Evolutionary conservation across 768 basidiomycete genomes (phyloP).

Genomic region (Mycena filopes): DNA sequence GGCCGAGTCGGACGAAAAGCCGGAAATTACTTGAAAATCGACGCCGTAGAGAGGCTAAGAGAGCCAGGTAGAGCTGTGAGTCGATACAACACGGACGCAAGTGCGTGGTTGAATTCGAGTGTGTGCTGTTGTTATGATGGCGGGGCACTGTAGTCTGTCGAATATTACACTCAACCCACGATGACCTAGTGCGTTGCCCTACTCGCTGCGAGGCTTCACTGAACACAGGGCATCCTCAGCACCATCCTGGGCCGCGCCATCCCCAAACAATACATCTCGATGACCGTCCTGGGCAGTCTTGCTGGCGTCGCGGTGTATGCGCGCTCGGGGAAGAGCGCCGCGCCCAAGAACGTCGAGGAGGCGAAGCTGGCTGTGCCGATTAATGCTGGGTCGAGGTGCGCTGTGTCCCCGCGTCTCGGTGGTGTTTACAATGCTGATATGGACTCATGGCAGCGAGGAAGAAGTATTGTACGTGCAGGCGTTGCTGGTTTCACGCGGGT

Average conservation of each 20-base stretch:
- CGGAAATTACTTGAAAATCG: no score
- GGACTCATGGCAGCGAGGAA: constrained; percentile 72
- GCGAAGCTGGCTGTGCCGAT: constrained; percentile 74
- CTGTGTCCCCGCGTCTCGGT: no score
- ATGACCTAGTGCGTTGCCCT: constrained; percentile 38
- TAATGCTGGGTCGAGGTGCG: constrained; percentile 76
- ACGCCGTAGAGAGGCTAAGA: no score
- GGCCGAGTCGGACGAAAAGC: no score
- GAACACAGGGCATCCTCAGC: constrained; percentile 48
- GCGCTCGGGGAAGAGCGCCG: constrained; percentile 54
- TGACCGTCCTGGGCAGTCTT: constrained; percentile 69
- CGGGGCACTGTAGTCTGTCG: no score
- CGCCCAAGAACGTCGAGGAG: constrained; percentile 60
- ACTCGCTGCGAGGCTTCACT: background rate
- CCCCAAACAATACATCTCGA: constrained; percentile 83
- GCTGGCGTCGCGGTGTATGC: constrained; percentile 66
- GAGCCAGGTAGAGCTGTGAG: no score
- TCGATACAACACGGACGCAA: no score
- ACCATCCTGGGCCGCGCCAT: constrained; percentile 81
- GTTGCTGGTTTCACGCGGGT: constrained; percentile 31
- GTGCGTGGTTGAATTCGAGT: background rate
- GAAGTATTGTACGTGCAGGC: constrained; percentile 77
- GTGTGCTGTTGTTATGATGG: no score
- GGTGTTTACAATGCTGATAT: no score
- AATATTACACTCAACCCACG: constrained; percentile 14